Conservation (phyloP, 805 yeast genomes). For the Metschnikowia shivogae region DNA sequence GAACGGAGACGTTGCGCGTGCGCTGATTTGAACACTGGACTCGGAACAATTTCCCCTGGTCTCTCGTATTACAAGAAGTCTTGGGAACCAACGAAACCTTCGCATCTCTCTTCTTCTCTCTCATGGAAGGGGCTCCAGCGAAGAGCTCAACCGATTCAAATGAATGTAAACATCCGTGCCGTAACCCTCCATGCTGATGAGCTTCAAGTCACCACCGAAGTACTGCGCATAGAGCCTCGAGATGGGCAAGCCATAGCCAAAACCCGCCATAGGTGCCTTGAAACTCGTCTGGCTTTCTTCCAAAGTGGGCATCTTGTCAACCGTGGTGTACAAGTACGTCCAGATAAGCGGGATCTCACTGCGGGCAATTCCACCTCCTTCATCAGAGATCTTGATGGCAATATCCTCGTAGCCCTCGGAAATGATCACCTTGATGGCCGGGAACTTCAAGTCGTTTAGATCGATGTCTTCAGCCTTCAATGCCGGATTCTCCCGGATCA, state of each 20-base stretch:
- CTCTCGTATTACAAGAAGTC: too few species aligned
- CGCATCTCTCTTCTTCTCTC: background rate
- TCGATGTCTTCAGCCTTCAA: constrained; percentile 34
- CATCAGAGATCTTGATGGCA: constrained; percentile 85
- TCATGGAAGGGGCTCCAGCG: constrained; percentile 61
- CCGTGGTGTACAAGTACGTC: constrained; percentile 90
- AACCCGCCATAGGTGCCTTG: constrained; percentile 91
- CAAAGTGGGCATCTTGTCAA: constrained; percentile 62
- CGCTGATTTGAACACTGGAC: too few species aligned
- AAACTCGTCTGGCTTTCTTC: constrained; percentile 64
- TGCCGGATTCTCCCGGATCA: constrained; percentile 41
- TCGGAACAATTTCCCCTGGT: too few species aligned
- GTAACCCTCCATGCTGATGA: constrained; percentile 89
- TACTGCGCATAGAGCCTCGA: constrained; percentile 82
- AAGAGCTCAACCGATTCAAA: constrained; percentile 70
- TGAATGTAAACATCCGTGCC: constrained; percentile 92
- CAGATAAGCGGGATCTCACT: constrained; percentile 80
- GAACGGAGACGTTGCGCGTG: too few species aligned
- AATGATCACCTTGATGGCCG: constrained; percentile 81
- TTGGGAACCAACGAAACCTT: too few species aligned
- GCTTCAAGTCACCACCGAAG: constrained; percentile 84
- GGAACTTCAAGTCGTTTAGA: constrained; percentile 65
- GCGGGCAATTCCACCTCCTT: constrained; percentile 91
- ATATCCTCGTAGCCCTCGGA: constrained; percentile 89
- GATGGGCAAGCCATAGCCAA: constrained; percentile 87